Base-by-base conservation (phyloP, 2,329 filamentous ascomycete species). In the Emmonsiellopsis sp. region DNA sequence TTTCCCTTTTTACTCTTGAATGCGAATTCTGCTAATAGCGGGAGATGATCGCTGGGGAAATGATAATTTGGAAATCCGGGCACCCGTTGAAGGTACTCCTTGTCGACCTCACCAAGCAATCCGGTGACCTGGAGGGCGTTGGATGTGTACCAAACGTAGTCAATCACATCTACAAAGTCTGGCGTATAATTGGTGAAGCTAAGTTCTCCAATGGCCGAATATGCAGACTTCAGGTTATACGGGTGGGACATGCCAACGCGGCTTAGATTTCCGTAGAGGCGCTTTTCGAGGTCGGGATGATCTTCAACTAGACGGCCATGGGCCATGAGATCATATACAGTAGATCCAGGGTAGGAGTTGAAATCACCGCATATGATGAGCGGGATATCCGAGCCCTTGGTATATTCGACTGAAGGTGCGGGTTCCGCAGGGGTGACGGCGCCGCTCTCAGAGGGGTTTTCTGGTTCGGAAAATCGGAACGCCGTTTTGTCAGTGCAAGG, bases 61-160 rank as follows among this genome's bases (percentile, higher is more conserved):
- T 95, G 90, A 73, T 89, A 92, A 69, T 93, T 91, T 16, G 91
- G 91, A 72, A 95, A 95, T 0, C 90, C 90, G 3, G 91, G 90
- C 30, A 96, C 89, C 51, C 85, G 82, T 69, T 88, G 86, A 54
- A 95, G 82, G 67, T 95, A 93, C 31, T 88, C 82, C 58, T 84
- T 81, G 67, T 96, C 91, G 2, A 94, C 88, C 43, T 92, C 87
- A 32, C 91, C 91, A 3, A 96, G 83, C 51, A 96, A 72, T 51
- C 86, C 86, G 15, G 89, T 85, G 26, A 94, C 87, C 66, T 93
- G 87, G 44, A 96, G 77, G 20, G 86, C 84, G 70, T 93, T 95
- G 54, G 89, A 92, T 54, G 90, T 91, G 72, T 95, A 98, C 90
- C 91, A 97, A 64, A 98, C 89, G 71, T 97, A 96, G 69, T 98